These are phyloP conservation scores for Neocatenulostroma microsporum DNA, from an alignment of 2,329 filamentous ascomycete species.

Conservation along the genomic window DNA sequence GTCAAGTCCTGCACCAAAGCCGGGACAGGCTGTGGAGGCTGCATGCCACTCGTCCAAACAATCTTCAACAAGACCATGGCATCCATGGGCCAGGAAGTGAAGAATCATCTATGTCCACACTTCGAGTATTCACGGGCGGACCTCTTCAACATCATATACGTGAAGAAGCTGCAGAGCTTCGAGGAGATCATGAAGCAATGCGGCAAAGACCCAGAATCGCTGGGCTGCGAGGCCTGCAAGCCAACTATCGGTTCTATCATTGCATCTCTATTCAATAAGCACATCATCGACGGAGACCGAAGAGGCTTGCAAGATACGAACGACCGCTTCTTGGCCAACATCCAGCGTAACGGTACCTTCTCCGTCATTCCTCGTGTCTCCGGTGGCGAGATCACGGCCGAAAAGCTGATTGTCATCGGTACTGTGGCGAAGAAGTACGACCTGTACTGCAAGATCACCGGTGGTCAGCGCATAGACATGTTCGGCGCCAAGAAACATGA, in stretches of 20 bases:
- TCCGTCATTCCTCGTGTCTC: constrained; percentile 77
- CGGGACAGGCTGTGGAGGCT: constrained; percentile 83
- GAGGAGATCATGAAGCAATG: constrained; percentile 68
- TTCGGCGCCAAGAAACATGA: constrained; percentile 88
- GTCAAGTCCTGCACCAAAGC: constrained; percentile 92
- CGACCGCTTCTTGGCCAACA: constrained; percentile 79
- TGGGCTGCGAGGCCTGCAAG: constrained; percentile 82
- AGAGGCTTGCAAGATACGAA: constrained; percentile 85
- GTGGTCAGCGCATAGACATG: constrained; percentile 85
- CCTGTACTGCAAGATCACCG: constrained; percentile 87
- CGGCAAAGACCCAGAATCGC: constrained; percentile 62
- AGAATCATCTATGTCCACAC: constrained; percentile 77
- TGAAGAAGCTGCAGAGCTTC: constrained; percentile 68
- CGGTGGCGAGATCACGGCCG: constrained; percentile 79
- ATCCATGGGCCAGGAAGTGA: constrained; percentile 76
- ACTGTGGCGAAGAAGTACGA: constrained; percentile 75
- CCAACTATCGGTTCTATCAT: constrained; percentile 74
- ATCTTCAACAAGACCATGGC: constrained; percentile 89
- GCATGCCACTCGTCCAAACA: constrained; percentile 76
- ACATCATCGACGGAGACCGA: constrained; percentile 63
- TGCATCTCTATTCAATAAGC: constrained; percentile 72
- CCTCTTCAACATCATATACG: constrained; percentile 80
- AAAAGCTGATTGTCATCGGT: constrained; percentile 76
- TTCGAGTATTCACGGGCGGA: constrained; percentile 78
- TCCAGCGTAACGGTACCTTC: constrained; percentile 85